These are phyloP conservation scores for Periconia sp. DNA, from an alignment of 2,329 filamentous ascomycete genomes.

Conservation along the genomic window DNA sequence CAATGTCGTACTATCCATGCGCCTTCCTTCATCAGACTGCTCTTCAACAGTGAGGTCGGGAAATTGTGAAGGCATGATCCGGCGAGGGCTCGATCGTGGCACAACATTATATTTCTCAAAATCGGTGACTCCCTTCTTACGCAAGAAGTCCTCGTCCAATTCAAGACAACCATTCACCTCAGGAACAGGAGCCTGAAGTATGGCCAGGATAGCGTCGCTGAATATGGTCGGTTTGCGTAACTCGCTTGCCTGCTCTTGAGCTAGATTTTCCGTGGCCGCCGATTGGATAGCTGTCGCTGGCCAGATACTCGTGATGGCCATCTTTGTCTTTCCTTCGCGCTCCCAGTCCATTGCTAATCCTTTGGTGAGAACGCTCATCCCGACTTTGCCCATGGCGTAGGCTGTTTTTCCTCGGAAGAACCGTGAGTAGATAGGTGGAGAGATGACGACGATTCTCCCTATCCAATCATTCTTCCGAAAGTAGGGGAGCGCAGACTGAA, in stretches of 20 bases:
- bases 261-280: slow-evolving; percentile 64
- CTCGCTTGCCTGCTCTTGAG: slow-evolving; percentile 53
- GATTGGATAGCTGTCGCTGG: slow-evolving; percentile 78
- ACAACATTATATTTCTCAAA: slow-evolving; percentile 75
- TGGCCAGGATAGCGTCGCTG: slow-evolving; percentile 75
- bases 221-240: slow-evolving; percentile 72
- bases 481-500: slow-evolving; percentile 70
- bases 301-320: slow-evolving; percentile 84
- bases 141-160: slow-evolving; percentile 80
- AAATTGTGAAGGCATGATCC: slow-evolving; percentile 75
- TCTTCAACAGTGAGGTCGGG: slow-evolving; percentile 73
- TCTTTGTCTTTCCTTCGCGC: slow-evolving; percentile 63
- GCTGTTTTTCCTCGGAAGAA: slow-evolving; percentile 86
- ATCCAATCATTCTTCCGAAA: slow-evolving; percentile 58
- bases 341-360: slow-evolving; percentile 81
- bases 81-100: slow-evolving; percentile 61
- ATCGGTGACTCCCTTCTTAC: slow-evolving; percentile 66
- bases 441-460: slow-evolving; percentile 74
- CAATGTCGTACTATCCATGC: slow-evolving; percentile 63
- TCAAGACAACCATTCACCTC: slow-evolving; percentile 71
- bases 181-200: slow-evolving; percentile 62
- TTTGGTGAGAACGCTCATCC: slow-evolving; percentile 79
- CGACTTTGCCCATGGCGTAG: slow-evolving; percentile 77
- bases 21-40: slow-evolving; percentile 76
- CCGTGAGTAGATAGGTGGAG: slow-evolving; percentile 80